Evolutionary conservation across 805 yeast species (phyloP).

Genomic region (Metschnikowia continentalis): DNA sequence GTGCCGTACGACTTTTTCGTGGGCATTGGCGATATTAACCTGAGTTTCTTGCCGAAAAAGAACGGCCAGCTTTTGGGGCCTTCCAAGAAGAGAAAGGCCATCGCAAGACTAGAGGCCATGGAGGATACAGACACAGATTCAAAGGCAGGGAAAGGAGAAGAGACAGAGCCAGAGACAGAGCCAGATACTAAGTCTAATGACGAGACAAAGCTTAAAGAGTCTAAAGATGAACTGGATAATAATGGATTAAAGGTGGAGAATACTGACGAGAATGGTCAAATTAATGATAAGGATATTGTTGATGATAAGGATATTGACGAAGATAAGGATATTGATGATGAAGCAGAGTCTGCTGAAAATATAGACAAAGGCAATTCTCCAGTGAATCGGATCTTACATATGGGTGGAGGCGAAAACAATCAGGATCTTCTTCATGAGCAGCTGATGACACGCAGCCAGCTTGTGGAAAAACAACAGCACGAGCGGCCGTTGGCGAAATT

Average conservation of each 20-base stretch:
- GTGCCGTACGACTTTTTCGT: constrained; percentile 95
- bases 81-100: constrained; percentile 53
- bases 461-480: constrained; percentile 73
- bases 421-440: constrained; percentile 49
- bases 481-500: constrained; percentile 82
- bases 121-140: constrained; percentile 5
- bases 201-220: background rate
- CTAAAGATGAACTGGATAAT: background rate
- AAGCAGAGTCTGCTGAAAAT: background rate
- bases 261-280: too few species aligned
- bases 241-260: background rate
- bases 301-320: background rate
- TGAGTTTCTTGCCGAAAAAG: constrained; percentile 84
- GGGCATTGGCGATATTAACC: constrained; percentile 95
- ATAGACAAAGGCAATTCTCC: constrained; percentile 26
- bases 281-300: too few species aligned
- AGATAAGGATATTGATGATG: background rate
- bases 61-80: constrained; percentile 56
- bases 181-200: background rate
- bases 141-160: too few species aligned
- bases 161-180: constrained; percentile 6
- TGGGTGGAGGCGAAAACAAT: constrained; percentile 50
- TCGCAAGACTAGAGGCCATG: constrained; percentile 51
- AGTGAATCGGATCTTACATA: constrained; percentile 45
- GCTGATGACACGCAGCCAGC: constrained; percentile 60